These are phyloP conservation scores for Cyberlindnera samutprakarnensis DNA, from an alignment of 805 yeast species.

Conservation along the genomic window DNA sequence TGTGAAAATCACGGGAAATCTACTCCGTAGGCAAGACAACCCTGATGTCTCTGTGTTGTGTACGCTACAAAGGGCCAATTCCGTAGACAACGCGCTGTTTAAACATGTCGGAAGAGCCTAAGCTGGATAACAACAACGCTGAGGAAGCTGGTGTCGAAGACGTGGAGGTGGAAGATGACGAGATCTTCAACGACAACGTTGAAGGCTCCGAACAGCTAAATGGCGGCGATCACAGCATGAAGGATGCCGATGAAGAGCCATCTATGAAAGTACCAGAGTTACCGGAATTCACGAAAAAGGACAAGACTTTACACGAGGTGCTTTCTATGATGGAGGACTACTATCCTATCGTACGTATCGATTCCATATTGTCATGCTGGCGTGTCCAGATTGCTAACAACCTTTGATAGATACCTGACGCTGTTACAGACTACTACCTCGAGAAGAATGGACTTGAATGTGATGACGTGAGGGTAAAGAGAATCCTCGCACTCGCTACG, in stretches of 20 bases:
- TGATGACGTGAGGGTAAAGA: constrained; percentile 57
- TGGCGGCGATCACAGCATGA: constrained; percentile 4
- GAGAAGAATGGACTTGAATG: constrained; percentile 81
- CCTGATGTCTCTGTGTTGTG: too few species aligned
- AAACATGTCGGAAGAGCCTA: too few species aligned
- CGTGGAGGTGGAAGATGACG: constrained; percentile 22
- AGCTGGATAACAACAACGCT: not conserved
- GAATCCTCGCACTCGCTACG: constrained; percentile 88
- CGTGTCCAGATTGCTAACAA: not conserved
- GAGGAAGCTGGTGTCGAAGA: constrained; percentile 10
- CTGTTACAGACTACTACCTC: constrained; percentile 88
- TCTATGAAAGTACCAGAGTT: constrained; percentile 29
- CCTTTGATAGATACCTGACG: constrained; percentile 64
- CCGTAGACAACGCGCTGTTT: too few species aligned
- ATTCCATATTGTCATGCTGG: not conserved
- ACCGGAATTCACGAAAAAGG: constrained; percentile 69
- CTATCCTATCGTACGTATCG: constrained; percentile 55
- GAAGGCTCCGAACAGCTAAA: constrained; percentile 6
- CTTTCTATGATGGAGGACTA: constrained; percentile 86
- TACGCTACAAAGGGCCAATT: too few species aligned
- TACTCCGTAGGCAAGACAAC: too few species aligned
- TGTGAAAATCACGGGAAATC: not conserved
- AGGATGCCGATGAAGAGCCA: constrained; percentile 9
- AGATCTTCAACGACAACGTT: constrained; percentile 18
- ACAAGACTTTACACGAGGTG: constrained; percentile 77